phyloP scores from a whole-genome alignment of 805 yeast genomes.

The Candida khao-thaluensis region DNA sequence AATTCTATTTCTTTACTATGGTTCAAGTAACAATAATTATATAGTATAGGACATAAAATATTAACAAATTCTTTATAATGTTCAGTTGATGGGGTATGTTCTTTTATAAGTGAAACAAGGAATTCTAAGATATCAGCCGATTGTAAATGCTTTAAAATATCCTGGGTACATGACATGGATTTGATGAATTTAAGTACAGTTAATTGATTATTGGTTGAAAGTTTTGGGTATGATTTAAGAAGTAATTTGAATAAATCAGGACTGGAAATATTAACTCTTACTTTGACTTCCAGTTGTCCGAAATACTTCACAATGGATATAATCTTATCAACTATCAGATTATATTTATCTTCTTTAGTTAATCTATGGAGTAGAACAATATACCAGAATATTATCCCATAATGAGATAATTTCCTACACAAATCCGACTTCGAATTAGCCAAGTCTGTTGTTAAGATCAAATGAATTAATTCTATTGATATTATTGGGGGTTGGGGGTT shows the following conservation, averaged over 20 bases:
- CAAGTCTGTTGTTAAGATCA: constrained; percentile 33
- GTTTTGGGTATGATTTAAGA: constrained; percentile 37
- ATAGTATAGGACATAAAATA: constrained; percentile 47
- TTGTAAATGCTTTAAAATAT: constrained; percentile 30
- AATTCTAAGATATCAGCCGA: constrained; percentile 45
- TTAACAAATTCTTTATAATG: constrained; percentile 43
- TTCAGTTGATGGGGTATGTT: constrained; percentile 24
- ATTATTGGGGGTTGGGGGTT: constrained; percentile 38
- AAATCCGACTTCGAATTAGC: constrained; percentile 42
- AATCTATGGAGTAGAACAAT: constrained; percentile 38
- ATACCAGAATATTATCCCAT: constrained; percentile 44
- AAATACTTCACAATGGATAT: constrained; percentile 41
- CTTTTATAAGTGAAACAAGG: constrained; percentile 32
- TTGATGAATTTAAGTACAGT: constrained; percentile 45
- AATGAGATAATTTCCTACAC: constrained; percentile 41
- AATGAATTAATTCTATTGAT: constrained; percentile 36
- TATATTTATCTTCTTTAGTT: constrained; percentile 11
- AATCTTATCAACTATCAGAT: constrained; percentile 25
- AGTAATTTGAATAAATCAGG: constrained; percentile 40
- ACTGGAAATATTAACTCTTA: constrained; percentile 38
- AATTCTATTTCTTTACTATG: constrained; percentile 45
- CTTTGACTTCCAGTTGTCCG: constrained; percentile 47
- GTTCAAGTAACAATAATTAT: constrained; percentile 52
- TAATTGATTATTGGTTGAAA: constrained; percentile 33
- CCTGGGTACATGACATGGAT: constrained; percentile 39